phyloP scores from a whole-genome alignment of 352 stramenopile genomes.

The Globisporangium nodosum region DNA sequence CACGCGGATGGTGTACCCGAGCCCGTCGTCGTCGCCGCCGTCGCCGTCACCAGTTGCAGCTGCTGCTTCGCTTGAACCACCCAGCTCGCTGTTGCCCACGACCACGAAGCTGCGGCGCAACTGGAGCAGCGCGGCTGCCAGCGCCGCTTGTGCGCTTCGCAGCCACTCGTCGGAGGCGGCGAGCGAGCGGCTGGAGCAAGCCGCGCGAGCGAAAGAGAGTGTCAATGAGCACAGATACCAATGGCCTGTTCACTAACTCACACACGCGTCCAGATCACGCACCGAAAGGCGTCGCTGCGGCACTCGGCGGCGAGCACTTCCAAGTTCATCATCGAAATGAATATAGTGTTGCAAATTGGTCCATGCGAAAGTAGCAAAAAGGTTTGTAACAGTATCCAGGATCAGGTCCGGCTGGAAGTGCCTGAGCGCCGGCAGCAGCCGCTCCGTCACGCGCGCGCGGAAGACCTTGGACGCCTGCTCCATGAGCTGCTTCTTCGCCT shows the following conservation, averaged over 20 bases:
- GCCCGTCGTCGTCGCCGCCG: conserved; percentile 49
- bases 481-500: conserved; percentile 48
- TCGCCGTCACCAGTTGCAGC: conserved; percentile 7
- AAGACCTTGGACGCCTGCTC: conserved; percentile 40
- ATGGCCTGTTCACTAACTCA: background rate
- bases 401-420: conserved; percentile 56
- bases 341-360: background rate
- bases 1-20: conserved; percentile 67
- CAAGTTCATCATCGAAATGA: conserved; percentile 28
- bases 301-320: conserved; percentile 50
- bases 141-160: conserved; percentile 7
- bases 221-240: background rate
- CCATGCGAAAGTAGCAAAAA: too few species aligned
- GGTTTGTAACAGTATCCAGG: background rate
- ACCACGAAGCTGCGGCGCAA: conserved; percentile 14
- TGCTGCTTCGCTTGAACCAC: background rate
- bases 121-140: conserved; percentile 10
- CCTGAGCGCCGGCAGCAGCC: conserved; percentile 40
- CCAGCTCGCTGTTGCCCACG: background rate
- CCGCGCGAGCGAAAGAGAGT: background rate
- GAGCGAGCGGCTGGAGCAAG: conserved; percentile 11
- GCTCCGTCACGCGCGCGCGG: conserved; percentile 32
- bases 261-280: conserved; percentile 3
- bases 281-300: conserved; percentile 46
- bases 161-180: conserved; percentile 19